These are phyloP conservation scores for Zygotorulaspora chibaensis DNA, from an alignment of 805 yeast genomes.

Conservation along the genomic window DNA sequence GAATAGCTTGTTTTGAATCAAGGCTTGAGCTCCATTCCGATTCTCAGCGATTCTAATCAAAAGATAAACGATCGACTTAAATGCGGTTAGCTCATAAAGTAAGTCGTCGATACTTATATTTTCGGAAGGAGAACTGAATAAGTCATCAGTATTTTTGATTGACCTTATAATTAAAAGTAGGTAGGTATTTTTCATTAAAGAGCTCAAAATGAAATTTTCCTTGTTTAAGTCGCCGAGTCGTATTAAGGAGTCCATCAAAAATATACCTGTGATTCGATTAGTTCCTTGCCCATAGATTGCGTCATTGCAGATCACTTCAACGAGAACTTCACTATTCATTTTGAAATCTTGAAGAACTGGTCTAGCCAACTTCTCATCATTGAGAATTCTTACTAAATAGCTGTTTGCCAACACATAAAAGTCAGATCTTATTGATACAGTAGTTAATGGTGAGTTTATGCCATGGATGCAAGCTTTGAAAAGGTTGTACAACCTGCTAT, in stretches of 20 bases:
- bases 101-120: constrained; percentile 48
- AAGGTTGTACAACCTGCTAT: constrained; percentile 59
- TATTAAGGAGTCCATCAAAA: constrained; percentile 66
- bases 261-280: constrained; percentile 66
- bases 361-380: constrained; percentile 39
- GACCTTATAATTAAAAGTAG: constrained; percentile 62
- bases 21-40: constrained; percentile 68
- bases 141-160: constrained; percentile 63
- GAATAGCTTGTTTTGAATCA: constrained; percentile 71
- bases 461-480: constrained; percentile 75
- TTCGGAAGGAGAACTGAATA: constrained; percentile 40
- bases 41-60: constrained; percentile 72
- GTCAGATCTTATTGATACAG: constrained; percentile 68
- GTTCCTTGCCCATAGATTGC: constrained; percentile 75
- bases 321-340: constrained; percentile 54
- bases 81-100: constrained; percentile 71
- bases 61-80: constrained; percentile 65
- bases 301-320: constrained; percentile 69
- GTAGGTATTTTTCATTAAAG: constrained; percentile 61
- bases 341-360: constrained; percentile 53
- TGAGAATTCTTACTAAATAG: constrained; percentile 51
- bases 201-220: constrained; percentile 53
- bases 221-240: constrained; percentile 50
- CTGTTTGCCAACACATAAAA: constrained; percentile 69
- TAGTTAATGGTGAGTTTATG: constrained; percentile 62